Evolutionary conservation across 2,329 filamentous ascomycete genomes (phyloP).

Genomic region (Didymella lethalis): DNA sequence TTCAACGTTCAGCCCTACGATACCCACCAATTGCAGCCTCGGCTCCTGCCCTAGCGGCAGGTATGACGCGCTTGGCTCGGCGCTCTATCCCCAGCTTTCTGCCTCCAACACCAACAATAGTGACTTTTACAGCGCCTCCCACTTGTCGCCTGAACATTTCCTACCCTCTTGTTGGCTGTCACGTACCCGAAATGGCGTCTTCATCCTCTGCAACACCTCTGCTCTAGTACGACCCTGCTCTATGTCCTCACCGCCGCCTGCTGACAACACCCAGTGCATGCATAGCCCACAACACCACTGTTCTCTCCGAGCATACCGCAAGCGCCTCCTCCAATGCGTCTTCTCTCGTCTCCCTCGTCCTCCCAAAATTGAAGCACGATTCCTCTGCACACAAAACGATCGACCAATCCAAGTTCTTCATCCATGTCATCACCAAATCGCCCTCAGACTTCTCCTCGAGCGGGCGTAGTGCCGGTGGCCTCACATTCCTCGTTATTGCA

Average conservation of each 20-base stretch:
- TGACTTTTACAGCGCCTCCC: constrained; percentile 10
- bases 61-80: constrained; percentile 37
- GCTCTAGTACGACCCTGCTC: constrained; percentile 46
- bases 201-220: constrained; percentile 51
- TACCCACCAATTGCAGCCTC: constrained; percentile 18
- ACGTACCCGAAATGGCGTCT: constrained; percentile 46
- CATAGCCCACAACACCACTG: constrained; percentile 91
- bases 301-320: constrained; percentile 90
- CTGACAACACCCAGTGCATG: constrained; percentile 70
- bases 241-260: not conserved
- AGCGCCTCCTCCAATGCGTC: constrained; percentile 84
- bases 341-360: constrained; percentile 88
- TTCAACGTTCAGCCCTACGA: constrained; percentile 12
- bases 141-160: constrained; percentile 11
- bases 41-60: constrained; percentile 19
- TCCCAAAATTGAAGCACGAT: constrained; percentile 89
- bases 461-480: constrained; percentile 72
- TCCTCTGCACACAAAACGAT: constrained; percentile 89
- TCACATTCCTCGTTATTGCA: constrained; percentile 92
- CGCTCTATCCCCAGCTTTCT: constrained; percentile 36
- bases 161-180: constrained; percentile 8
- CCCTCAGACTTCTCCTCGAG: constrained; percentile 68
- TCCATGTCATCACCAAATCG: constrained; percentile 92
- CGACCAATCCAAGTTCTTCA: constrained; percentile 88
- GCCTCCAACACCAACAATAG: constrained; percentile 23